Conservation (phyloP, 805 yeast genomes). For the Suhomyces sp. region DNA sequence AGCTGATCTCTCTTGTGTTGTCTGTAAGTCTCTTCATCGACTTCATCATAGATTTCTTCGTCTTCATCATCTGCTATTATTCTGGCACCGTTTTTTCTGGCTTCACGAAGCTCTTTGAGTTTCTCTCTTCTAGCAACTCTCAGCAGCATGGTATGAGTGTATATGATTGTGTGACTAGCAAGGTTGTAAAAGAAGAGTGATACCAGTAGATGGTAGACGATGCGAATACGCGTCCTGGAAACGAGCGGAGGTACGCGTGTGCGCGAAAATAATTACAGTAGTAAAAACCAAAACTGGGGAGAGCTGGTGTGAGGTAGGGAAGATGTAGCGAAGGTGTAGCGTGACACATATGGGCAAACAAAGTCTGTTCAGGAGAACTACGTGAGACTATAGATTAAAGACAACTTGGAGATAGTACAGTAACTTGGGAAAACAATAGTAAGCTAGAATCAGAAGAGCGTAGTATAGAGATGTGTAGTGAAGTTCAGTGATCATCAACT, state of each 20-base stretch:
- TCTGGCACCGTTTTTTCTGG: slow-evolving; percentile 57
- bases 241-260: not conserved
- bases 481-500: too few relatives aligned
- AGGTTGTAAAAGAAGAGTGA: not conserved
- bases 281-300: too few relatives aligned
- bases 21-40: slow-evolving; percentile 77
- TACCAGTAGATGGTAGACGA: not conserved
- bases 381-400: too few relatives aligned
- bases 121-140: slow-evolving; percentile 40
- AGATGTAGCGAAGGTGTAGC: not conserved
- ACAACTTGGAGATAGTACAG: too few relatives aligned
- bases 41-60: slow-evolving; percentile 74
- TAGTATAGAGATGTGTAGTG: too few relatives aligned
- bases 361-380: too few relatives aligned
- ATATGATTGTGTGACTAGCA: not conserved
- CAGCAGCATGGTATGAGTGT: slow-evolving; percentile 27
- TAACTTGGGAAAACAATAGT: too few relatives aligned
- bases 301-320: too few relatives aligned
- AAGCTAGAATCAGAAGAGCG: too few relatives aligned
- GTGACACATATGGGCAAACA: too few relatives aligned
- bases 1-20: slow-evolving; percentile 75
- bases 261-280: too few relatives aligned
- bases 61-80: slow-evolving; percentile 36
- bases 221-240: not conserved
- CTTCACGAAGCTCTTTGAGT: slow-evolving; percentile 59